Evolutionary conservation across 2,329 filamentous ascomycete species (phyloP).

Genomic region (Exophiala phaeomuriformis): DNA sequence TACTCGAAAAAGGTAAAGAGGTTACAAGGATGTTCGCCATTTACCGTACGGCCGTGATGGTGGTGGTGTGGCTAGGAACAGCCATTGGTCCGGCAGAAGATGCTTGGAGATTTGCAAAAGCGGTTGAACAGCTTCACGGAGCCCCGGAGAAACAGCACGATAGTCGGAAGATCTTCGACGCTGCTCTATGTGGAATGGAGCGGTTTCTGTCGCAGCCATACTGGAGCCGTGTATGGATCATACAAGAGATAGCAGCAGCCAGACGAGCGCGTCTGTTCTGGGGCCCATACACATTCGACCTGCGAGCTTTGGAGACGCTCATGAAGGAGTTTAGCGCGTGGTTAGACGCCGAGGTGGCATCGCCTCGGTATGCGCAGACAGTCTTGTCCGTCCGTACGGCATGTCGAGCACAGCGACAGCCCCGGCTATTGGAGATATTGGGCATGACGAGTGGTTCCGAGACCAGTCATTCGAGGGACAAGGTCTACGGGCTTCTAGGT

Average conservation of each 20-base stretch:
- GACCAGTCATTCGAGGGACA: constrained; percentile 16
- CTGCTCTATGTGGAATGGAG: constrained; percentile 6
- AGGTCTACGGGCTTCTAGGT: constrained; percentile 18
- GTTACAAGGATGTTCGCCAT: constrained; percentile 18
- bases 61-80: constrained; percentile 25
- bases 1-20: constrained; percentile 13
- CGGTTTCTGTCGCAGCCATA: constrained; percentile 22
- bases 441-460: constrained; percentile 14
- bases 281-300: constrained; percentile 15
- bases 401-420: constrained; percentile 16
- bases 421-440: constrained; percentile 16
- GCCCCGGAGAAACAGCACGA: background rate
- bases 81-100: constrained; percentile 12
- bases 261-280: constrained; percentile 10
- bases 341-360: background rate
- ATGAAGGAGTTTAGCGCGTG: constrained; percentile 1
- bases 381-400: constrained; percentile 14
- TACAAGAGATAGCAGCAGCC: constrained; percentile 24
- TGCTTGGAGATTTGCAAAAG: constrained; percentile 5
- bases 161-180: background rate
- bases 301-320: constrained; percentile 10
- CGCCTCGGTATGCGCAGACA: constrained; percentile 4
- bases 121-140: constrained; percentile 1
- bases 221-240: constrained; percentile 26
- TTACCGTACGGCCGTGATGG: constrained; percentile 20